Evolutionary conservation across 441 rosid genomes (phyloP).

Genomic region (Adansonia rubrostipa): DNA sequence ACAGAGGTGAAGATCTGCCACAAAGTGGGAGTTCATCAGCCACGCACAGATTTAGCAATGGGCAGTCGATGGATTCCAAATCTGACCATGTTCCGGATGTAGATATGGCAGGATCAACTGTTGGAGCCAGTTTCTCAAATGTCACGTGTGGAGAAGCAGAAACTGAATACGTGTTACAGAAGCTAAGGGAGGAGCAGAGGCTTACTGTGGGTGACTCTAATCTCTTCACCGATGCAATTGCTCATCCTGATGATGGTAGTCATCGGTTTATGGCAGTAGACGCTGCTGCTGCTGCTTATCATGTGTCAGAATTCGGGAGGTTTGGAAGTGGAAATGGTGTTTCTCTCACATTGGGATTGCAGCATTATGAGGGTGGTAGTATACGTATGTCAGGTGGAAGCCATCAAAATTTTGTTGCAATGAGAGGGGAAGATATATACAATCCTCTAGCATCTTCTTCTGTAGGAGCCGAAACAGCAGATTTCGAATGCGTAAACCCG

Average conservation of each 20-base stretch:
- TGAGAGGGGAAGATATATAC: constrained; percentile 60
- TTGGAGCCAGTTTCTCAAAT: constrained; percentile 38
- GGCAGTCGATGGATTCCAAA: constrained; percentile 48
- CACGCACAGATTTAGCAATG: constrained; percentile 39
- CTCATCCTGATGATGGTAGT: constrained; percentile 37
- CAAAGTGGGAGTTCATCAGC: constrained; percentile 52
- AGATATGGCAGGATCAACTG: constrained; percentile 43
- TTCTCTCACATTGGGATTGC: constrained; percentile 84
- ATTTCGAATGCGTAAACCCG: constrained; percentile 62
- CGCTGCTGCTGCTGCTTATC: constrained; percentile 44
- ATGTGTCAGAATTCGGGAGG: constrained; percentile 66
- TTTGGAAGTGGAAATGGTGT: constrained; percentile 63
- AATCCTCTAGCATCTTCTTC: constrained; percentile 41
- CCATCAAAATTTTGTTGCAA: constrained; percentile 52
- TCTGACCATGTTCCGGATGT: constrained; percentile 36
- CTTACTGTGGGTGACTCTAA: constrained; percentile 40
- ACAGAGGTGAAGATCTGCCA: constrained; percentile 54
- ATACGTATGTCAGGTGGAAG: constrained; percentile 50
- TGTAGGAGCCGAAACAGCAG: constrained; percentile 37
- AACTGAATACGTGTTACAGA: constrained; percentile 44
- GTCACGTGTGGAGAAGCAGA: constrained; percentile 33
- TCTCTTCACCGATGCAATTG: constrained; percentile 49
- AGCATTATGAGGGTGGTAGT: constrained; percentile 65
- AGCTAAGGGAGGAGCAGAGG: constrained; percentile 51
- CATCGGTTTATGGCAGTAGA: constrained; percentile 53